phyloP scores from a whole-genome alignment of 768 basidiomycete species.

The Agrocybe pediades region DNA sequence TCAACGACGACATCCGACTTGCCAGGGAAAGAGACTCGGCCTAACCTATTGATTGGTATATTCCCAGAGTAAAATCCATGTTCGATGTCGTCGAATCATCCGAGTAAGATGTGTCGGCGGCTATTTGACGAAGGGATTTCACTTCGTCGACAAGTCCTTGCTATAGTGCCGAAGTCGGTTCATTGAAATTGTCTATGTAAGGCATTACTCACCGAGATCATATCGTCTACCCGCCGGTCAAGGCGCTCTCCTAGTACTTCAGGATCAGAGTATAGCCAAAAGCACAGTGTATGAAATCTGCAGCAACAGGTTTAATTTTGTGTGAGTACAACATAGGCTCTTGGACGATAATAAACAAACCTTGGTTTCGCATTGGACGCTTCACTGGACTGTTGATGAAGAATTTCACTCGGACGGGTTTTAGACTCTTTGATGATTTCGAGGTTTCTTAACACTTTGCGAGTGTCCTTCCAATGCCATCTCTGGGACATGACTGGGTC shows the following conservation, averaged over 20 bases:
- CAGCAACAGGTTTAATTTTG: constrained; percentile 1
- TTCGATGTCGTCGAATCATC: constrained; percentile 4
- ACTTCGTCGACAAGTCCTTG: constrained; percentile 84
- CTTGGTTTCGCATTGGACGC: constrained; percentile 44
- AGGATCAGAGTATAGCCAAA: constrained; percentile 88
- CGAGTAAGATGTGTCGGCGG: constrained; percentile 9
- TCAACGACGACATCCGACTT: background rate
- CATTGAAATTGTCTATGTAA: background rate
- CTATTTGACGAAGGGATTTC: constrained; percentile 45
- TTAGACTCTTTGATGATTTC: constrained; percentile 75
- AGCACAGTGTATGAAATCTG: constrained; percentile 84
- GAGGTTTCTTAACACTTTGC: constrained; percentile 85
- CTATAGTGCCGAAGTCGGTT: constrained; percentile 35
- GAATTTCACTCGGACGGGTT: constrained; percentile 65
- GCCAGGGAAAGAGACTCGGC: constrained; percentile 5
- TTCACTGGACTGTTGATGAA: constrained; percentile 58
- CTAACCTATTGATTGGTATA: constrained; percentile 92
- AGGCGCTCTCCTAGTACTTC: constrained; percentile 65
- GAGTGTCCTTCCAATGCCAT: constrained; percentile 96
- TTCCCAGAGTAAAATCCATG: constrained; percentile 76
- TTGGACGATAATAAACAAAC: constrained; percentile 32
- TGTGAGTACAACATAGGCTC: background rate
- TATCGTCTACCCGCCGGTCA: constrained; percentile 81
- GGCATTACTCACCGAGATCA: constrained; percentile 68
- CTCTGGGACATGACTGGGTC: constrained; percentile 75